Conservation (phyloP, 805 yeast species). For the Ogataea dorogensis region DNA sequence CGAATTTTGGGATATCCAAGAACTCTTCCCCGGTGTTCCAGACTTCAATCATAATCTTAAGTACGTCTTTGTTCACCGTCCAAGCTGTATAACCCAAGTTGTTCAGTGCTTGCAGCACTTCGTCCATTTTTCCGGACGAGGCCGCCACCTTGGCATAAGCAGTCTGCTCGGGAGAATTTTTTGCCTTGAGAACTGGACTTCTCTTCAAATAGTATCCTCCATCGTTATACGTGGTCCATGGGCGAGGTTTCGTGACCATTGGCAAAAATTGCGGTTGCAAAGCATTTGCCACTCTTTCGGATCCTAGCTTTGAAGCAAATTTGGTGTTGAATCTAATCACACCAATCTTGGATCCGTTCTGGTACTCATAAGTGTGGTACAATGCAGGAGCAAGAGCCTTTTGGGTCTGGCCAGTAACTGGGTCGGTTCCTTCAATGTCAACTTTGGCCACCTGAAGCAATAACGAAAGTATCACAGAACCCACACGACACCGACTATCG, state of each 20-base stretch:
- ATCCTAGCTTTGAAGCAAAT: constrained; percentile 63
- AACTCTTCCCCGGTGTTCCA: constrained; percentile 87
- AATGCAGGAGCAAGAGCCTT: constrained; percentile 85
- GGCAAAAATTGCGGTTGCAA: constrained; percentile 84
- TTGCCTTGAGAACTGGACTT: constrained; percentile 67
- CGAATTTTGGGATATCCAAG: constrained; percentile 65
- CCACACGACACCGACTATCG: constrained; percentile 59
- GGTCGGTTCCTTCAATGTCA: constrained; percentile 76
- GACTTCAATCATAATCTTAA: constrained; percentile 64
- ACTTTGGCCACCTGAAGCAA: constrained; percentile 81
- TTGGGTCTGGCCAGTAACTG: constrained; percentile 66
- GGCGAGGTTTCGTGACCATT: constrained; percentile 87
- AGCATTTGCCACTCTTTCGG: constrained; percentile 60
- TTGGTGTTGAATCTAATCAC: constrained; percentile 72
- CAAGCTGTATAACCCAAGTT: constrained; percentile 86
- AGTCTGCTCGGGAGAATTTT: constrained; percentile 82
- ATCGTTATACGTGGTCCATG: constrained; percentile 77
- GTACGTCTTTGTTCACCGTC: constrained; percentile 79
- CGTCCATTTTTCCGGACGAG: constrained; percentile 58
- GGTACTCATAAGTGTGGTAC: constrained; percentile 81
- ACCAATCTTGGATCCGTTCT: constrained; percentile 77
- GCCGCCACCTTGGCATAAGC: constrained; percentile 89
- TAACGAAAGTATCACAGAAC: constrained; percentile 73
- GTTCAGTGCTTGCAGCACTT: constrained; percentile 77
- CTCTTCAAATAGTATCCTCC: constrained; percentile 82